Conservation (phyloP, 441 rosid genomes). For the Bocquillonia castaneifolia region DNA sequence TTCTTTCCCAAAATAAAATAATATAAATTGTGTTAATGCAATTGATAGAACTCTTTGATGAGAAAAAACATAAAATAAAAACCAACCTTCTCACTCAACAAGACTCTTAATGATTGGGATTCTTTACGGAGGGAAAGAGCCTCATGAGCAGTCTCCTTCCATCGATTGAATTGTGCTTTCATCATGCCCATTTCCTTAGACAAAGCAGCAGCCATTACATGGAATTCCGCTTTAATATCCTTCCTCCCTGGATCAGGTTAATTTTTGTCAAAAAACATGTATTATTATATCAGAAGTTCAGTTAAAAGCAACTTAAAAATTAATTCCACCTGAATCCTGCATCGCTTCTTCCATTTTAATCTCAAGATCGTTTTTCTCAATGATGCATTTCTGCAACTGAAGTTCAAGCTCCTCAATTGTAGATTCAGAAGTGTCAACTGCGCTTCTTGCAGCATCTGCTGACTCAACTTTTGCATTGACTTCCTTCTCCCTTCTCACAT, state of each 20-base stretch:
- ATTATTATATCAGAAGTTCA: constrained; percentile 10
- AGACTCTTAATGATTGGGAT: constrained; percentile 53
- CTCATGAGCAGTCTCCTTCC: constrained; percentile 88
- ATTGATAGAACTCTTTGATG: not conserved
- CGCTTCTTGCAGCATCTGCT: constrained; percentile 63
- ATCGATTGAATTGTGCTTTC: constrained; percentile 83
- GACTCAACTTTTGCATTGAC: constrained; percentile 59
- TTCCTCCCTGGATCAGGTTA: constrained; percentile 60
- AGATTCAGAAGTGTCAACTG: constrained; percentile 44
- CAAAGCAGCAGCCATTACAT: constrained; percentile 83
- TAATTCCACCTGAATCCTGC: constrained; percentile 76
- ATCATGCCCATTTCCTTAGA: constrained; percentile 94
- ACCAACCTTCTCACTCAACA: constrained; percentile 62
- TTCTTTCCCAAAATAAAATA: too few species aligned
- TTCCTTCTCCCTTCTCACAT: constrained; percentile 80
- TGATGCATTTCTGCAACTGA: constrained; percentile 65
- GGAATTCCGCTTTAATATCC: constrained; percentile 79
- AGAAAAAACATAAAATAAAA: not conserved
- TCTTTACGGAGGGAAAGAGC: constrained; percentile 64
- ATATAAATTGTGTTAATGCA: not conserved
- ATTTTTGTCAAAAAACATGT: constrained; percentile 24
- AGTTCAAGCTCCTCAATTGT: constrained; percentile 69
- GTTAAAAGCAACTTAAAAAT: constrained; percentile 18
- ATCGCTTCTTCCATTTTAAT: constrained; percentile 81
- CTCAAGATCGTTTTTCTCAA: constrained; percentile 84